Base-by-base conservation (phyloP, 768 basidiomycete genomes). In the Clathrus columnatus region DNA sequence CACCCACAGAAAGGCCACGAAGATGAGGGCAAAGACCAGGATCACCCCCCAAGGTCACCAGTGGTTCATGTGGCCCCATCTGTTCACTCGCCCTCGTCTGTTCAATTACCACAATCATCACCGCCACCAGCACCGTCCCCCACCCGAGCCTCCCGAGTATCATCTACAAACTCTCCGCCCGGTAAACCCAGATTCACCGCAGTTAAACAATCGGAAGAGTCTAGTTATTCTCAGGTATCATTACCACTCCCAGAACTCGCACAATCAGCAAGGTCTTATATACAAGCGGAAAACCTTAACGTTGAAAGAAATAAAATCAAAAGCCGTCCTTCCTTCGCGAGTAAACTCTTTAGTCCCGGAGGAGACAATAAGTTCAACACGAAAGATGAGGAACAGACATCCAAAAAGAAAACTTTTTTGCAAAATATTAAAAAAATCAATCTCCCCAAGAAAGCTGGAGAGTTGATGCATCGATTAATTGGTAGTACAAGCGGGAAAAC, bases 231-330 rank as follows among this genome's bases (percentile, higher is more conserved):
- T 23, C 50, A 47, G 26, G 60, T 62, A 10, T 69, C 70, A 28
- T 71, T 71, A 56, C 72, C 72, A 7, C 67, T 79, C 17, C 68
- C 75, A 29, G 75, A 77, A 76, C 50, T 74, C 36, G 84, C 84
- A 0, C 84, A 85, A 65, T 90, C 88, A 18, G 78, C 79, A 21
- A 84, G 74, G 59, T 80, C 84, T 11, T 91, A 90, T 67, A 62
- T 88, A 21, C 77, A 83, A 61, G 65, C 71, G 16, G 73, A 76
- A 59, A 72, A 80, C 26, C 59, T 78, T 11, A 68, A 57, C 26
- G 58, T 72, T 43, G 59, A 70, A 11, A 87, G 87, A 65, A 69
- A 70, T 60, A 90, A 91, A 68, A 66, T 83, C 42, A 91, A 91
- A 68, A 80, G 84, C 24, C 76, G 89, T 16, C 75, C 80, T 1